These are phyloP conservation scores for Cercospora sp. DNA, from an alignment of 2,329 filamentous ascomycete species.

Conservation along the genomic window DNA sequence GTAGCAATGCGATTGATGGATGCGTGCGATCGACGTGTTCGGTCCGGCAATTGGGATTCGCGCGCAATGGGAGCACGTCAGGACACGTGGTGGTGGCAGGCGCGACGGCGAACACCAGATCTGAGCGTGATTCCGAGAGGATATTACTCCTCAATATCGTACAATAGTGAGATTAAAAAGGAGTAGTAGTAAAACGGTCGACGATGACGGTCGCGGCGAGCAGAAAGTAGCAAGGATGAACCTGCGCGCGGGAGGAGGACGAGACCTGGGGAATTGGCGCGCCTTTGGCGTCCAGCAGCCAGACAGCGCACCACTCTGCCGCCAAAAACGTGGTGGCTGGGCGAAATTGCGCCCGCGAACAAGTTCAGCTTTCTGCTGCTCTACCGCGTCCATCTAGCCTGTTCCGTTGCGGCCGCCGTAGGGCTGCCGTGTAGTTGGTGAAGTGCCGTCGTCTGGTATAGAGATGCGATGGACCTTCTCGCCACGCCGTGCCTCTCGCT, in stretches of 20 bases:
- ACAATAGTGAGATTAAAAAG: neutral
- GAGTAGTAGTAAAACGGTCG: slow-evolving; percentile 2
- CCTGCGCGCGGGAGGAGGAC: neutral
- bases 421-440: neutral
- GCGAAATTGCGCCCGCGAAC: neutral
- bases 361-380: neutral
- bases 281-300: neutral
- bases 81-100: neutral
- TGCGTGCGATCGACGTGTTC: slow-evolving; percentile 8
- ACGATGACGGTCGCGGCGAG: neutral
- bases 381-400: neutral
- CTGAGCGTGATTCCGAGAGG: neutral
- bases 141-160: neutral
- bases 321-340: neutral
- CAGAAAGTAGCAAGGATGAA: slow-evolving; percentile 5
- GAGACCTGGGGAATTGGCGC: neutral
- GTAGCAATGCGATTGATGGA: slow-evolving; percentile 3
- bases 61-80: slow-evolving; percentile 2
- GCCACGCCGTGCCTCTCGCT: neutral
- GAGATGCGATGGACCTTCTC: neutral
- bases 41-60: neutral
- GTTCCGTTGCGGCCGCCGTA: neutral
- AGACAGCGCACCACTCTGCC: neutral
- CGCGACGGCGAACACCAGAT: neutral
- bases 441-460: neutral